Base-by-base conservation (phyloP, 2,329 filamentous ascomycete genomes). In the Leptodontidium sp. region DNA sequence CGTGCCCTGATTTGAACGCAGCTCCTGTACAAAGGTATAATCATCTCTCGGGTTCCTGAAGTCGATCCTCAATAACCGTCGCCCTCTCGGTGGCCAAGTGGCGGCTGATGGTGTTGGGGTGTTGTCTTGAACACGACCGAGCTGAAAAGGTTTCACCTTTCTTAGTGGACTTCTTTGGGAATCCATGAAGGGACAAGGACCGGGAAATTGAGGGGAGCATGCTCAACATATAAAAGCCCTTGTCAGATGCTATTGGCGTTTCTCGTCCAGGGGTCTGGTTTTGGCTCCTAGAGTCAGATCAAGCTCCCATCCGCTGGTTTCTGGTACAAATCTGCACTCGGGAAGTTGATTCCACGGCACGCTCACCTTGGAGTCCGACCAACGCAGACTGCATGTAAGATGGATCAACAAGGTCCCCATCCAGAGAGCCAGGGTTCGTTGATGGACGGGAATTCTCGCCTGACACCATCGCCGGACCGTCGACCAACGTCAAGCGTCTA, bases 401-500 rank as follows among this genome's bases (percentile, higher is more conserved):
- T 52, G 12, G 12, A 61, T 26, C 17, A 50, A 55, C 9, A 24
- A 59, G 50, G 21, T 55, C 38, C 49, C 32, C 21, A 26, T 59
- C 29, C 24, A 50, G 52, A 32, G 6, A 32, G 52, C 35, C 52
- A 35, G 26, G 52, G 52, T 57, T 64, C 29, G 24, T 55, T 21
- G n/a, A 64, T 64, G 40, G 43, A 66, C 21, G 58, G 26, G 24
- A 26, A 53, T 49, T 66, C 64, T 70, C 43, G 49, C 53, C 52
- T 21, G 14, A 40, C 61, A 40, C 64, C 14, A 61, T 35, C 58
- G n/a, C 66, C 64, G 40, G 62, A 57, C 35, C 38, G 17, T 66
- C 67, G 62, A n/a, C 65, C 65, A 29, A 62, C 58, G 24, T 71
- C 57, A 62, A 71, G 69, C 58, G 45, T 71, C n/a, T 71, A 71